These are phyloP conservation scores for Colletotrichum sp. DNA, from an alignment of 2,329 filamentous ascomycete species.

Conservation along the genomic window DNA sequence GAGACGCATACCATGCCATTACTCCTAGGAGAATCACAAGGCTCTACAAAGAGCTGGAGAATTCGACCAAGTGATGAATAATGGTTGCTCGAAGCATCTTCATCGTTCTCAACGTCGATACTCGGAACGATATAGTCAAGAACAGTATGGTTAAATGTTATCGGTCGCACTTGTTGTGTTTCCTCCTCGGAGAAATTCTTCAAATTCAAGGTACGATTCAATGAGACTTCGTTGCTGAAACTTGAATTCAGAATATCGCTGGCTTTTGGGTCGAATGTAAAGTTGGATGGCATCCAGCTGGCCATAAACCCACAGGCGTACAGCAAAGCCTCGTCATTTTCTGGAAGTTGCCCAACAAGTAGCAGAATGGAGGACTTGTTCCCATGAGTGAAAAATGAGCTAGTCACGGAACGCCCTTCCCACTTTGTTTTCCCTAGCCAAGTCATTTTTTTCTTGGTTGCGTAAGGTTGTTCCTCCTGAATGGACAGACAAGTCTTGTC, in stretches of 20 bases:
- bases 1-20: neutral
- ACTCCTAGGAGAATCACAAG: neutral
- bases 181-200: rapidly evolving
- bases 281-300: neutral
- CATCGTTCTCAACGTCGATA: no score
- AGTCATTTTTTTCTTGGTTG: neutral
- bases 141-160: no score
- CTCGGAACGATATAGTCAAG: no score
- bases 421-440: neutral
- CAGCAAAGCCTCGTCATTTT: neutral
- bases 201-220: neutral
- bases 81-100: no score
- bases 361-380: neutral
- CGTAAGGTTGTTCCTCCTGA: neutral
- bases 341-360: neutral
- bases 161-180: no score
- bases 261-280: neutral
- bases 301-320: neutral
- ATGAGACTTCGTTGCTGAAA: neutral
- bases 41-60: neutral
- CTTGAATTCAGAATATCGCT: neutral
- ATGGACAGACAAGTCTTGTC: neutral
- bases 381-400: neutral
- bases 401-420: neutral
- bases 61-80: neutral